Base-by-base conservation (phyloP, 441 rosid genomes). In the Gossypium schwendimanii region DNA sequence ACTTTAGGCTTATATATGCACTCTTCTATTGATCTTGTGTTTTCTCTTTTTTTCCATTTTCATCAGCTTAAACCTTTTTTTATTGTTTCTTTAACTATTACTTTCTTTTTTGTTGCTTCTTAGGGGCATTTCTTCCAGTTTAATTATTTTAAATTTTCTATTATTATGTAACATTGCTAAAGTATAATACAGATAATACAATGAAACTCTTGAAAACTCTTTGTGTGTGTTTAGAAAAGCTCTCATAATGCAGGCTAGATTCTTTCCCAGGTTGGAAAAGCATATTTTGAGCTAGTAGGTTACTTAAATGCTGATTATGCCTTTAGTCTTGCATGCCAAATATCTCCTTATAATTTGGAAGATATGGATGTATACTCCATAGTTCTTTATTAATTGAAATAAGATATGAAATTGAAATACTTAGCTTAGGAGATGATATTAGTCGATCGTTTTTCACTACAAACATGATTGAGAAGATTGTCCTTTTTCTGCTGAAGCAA, bases 321-420 rank as follows among this genome's bases (percentile, higher is more conserved):
- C 76, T 92, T 88, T 77, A 81, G 82, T 81, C 91, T 86, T 74
- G 86, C 96, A 36, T 92, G 83, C 63, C 88, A 64, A 76, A 74
- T 76, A 65, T 86, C 83, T 69, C 94, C 94, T 69, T 84, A 86
- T 76, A 81, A 82, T 81, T 80, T 89, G 76, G 94, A 90, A 84
- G 92, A 91, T 73, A 76, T 90, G 92, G 97, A 92, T 82, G 79
- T 84, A 49, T 87, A 90, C 80, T 92, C 94, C 49, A 87, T 92
- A 33, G 90, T 90, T 74, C 91, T 92, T 66, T 92, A 87, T 83
- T 94, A 93, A 81, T 81, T 94, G 78, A 91, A 94, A 83, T 93
- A 92, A 78, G 99, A 89, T 69, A 88, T 89, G 94, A 91, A 87
- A 81, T 79, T 95, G 69, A 91, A 98, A 78, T 89, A 87, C 87